Evolutionary conservation across 1,284 basidiomycete genomes (phyloP), one percentile per base, ranked within the genome.

Genomic region (Sporisorium graminicola): DNA sequence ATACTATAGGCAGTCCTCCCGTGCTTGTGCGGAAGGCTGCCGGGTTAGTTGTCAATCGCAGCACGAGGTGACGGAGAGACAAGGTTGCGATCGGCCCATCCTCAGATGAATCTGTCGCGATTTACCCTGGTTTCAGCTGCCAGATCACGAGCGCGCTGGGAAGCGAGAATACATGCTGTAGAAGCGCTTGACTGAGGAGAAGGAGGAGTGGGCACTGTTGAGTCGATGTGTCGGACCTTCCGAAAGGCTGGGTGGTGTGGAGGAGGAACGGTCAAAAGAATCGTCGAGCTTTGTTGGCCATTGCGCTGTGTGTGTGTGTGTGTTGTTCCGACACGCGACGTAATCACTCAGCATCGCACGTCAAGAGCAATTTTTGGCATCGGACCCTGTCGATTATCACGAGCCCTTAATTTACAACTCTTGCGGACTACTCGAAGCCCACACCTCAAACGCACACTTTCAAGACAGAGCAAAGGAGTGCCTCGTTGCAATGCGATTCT

Each of bases 381-480:
- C 40, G 40, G 40, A 43, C 40, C 40, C 40, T 43, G 40, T 43
- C 40, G 40, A n/a, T 43, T 43, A 43, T 43, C 40, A 43, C 40
- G n/a, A 43, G 40, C n/a, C n/a, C 40, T 43, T 43, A 43, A 5
- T 8, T 43, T 8, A 16, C 40, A 43, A 7, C 5, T 31, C n/a
- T n/a, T n/a, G n/a, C n/a, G n/a, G n/a, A n/a, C n/a, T n/a, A n/a
- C n/a, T n/a, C n/a, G n/a, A n/a, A n/a, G n/a, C n/a, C n/a, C n/a
- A n/a, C n/a, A n/a, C n/a, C n/a, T n/a, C 37, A 40, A 40, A 40
- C 3, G n/a, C 14, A 31, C 14, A n/a, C n/a, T n/a, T n/a, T n/a
- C n/a, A 16, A 43, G 40, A n/a, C 40, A 20, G n/a, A 43, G 40
- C 37, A 8, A n/a, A n/a, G 16, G 18, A 40, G 37, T 18, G 8